Base-by-base conservation (phyloP, 331 rosid genomes). In the Malus hybrid region DNA sequence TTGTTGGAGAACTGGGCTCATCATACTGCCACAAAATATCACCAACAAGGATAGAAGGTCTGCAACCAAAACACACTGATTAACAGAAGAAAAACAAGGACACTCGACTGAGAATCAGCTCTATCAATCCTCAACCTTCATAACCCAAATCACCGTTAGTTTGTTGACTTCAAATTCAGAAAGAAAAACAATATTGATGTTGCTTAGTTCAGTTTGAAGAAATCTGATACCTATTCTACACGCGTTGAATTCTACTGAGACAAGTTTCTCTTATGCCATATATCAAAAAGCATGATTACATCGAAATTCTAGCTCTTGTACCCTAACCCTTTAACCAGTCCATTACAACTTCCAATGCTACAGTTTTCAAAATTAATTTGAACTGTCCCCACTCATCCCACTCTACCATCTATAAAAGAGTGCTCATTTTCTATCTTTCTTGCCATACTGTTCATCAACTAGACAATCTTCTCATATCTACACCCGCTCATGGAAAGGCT, bases 31-130 rank as follows among this genome's bases (percentile, higher is more conserved):
- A 86, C 67, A 92, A 81, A 73, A 92, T 95, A 86, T 92, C 99
- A 83, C 97, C 90, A 76, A 95, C 97, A 76, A 95, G 97, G 85
- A 95, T 84, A 20, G 98, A 80, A 29, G 98, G 99, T 80, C 99
- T 95, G 99, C 80, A 83, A 83, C 62, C 73, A 75, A 79, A 64
- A 80, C 74, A 69, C 59, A 87, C 10, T 77, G 56, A 78, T 75
- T 71, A 81, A 70, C 63, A 29, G 27, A 19, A 24, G 61, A 29
- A 36, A 76, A 70, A 71, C 15, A 55, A 46, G 34, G 64, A 64
- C 36, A 3, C 46, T 78, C 20, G 6, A 61, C 36, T 33, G 14
- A 16, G 57, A 16, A 20, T 27, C 10, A 36, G 5, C 2, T 36
- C 14, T 4, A 70, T 55, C 6, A 72, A 72, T 36, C 34, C 15